phyloP scores from a whole-genome alignment of 305 asterid genomes.

The Andrographis paniculata region DNA sequence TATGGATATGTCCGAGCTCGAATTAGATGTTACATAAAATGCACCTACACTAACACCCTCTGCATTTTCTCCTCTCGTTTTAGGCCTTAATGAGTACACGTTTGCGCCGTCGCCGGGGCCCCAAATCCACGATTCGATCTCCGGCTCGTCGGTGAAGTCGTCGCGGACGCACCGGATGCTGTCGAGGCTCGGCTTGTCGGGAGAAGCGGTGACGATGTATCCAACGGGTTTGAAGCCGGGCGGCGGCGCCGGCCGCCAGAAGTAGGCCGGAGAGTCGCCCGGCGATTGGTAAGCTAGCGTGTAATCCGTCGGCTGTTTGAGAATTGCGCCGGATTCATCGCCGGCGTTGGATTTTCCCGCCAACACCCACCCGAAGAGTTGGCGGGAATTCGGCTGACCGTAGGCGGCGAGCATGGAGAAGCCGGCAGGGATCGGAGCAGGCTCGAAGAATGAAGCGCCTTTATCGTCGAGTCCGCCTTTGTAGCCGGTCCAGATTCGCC shows the following conservation, averaged over 20 bases:
- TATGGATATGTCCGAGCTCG: slow-evolving; percentile 1
- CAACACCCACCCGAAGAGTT: slow-evolving; percentile 57
- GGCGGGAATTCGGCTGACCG: slow-evolving; percentile 69
- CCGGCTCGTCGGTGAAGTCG: slow-evolving; percentile 53
- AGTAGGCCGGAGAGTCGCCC: slow-evolving; percentile 28
- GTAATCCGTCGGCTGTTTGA: slow-evolving; percentile 58
- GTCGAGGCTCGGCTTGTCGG: slow-evolving; percentile 55
- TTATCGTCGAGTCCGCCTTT: slow-evolving; percentile 46
- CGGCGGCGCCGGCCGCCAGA: slow-evolving; percentile 74
- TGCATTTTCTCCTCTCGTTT: slow-evolving; percentile 38
- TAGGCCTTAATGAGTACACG: slow-evolving; percentile 43
- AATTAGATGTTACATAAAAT: slow-evolving; percentile 20
- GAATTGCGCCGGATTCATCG: slow-evolving; percentile 32
- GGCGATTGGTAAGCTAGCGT: slow-evolving; percentile 25
- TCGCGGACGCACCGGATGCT: slow-evolving; percentile 56
- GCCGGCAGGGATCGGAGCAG: slow-evolving; percentile 64
- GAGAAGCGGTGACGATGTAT: slow-evolving; percentile 43
- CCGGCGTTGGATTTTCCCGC: slow-evolving; percentile 36
- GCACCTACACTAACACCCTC: slow-evolving; percentile 43
- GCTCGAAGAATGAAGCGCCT: slow-evolving; percentile 74
- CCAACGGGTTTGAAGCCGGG: slow-evolving; percentile 66
- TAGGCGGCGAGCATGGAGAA: slow-evolving; percentile 73
- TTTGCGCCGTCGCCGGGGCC: slow-evolving; percentile 27
- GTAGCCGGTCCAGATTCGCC: slow-evolving; percentile 34
- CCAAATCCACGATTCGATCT: slow-evolving; percentile 56